Base-by-base conservation (phyloP, 208 protist species). In the Trypanosoma mega region DNA sequence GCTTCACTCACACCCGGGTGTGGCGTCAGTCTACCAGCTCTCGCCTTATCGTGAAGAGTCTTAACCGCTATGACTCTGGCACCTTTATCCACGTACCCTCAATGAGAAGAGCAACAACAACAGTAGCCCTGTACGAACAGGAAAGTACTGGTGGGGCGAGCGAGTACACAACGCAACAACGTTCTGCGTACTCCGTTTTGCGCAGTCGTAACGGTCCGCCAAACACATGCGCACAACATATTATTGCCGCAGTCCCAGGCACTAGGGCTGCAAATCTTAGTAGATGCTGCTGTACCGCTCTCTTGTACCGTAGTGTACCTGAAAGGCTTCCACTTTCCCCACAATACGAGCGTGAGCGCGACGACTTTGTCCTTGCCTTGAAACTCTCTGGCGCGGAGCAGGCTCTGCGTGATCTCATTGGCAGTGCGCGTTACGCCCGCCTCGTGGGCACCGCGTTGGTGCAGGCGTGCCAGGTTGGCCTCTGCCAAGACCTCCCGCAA, bases 181-280 rank as follows among this genome's bases (percentile, higher is more conserved):
- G 85, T n/a, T 93, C 85, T 2, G 74, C 82, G 2, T 93, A 82
- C 41, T 72, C 85, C 0, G 74, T 90, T 14, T 63, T 93, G 16
- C 62, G 82, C 16, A 80, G 73, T 23, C 73, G 74, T 21, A 72
- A 76, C 18, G 63, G 51, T 2, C 41, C 51, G 11, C 72, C 71
- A 5, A 74, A 66, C 9, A 54, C 54, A 29, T 93, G 85, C 43
- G 69, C 74, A 3, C 41, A 72, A 16, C 62, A 66, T 16, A 44
- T 90, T 39, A 55, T 78, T 11, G 54, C 68, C 3, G 14, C 54
- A 11, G 39, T 33, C 11, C 53, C 60, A 12, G 37, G 9, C 14
- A 6, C 30, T 20, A 2, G 44, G 20, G 24, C 27, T 31, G 5
- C 33, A 49, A 55, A 20, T 26, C 47, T 71, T 12, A 60, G 60